These are phyloP conservation scores for Heimioporus retisporus DNA, from an alignment of 1,284 basidiomycete genomes.

Conservation along the genomic window DNA sequence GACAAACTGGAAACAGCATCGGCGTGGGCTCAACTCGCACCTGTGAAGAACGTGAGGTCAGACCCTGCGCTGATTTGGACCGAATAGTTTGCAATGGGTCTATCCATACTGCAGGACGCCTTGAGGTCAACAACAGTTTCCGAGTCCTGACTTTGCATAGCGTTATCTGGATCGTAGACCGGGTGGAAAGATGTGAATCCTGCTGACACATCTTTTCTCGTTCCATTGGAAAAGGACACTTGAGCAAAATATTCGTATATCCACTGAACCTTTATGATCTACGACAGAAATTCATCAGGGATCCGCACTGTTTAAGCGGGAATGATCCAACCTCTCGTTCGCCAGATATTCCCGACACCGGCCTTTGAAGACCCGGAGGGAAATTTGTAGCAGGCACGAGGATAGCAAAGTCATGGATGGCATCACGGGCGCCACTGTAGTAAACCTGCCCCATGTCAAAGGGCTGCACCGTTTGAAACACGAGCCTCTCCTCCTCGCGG, in stretches of 20 bases:
- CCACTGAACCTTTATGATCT: slow-evolving; percentile 9
- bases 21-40: neutral
- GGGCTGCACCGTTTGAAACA: slow-evolving; percentile 24
- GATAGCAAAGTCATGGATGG: slow-evolving; percentile 21
- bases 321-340: neutral
- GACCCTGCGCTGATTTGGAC: slow-evolving; percentile 10
- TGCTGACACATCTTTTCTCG: slow-evolving; percentile 21
- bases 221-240: slow-evolving; percentile 26
- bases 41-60: slow-evolving; percentile 10
- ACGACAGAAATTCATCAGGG: no score
- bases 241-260: slow-evolving; percentile 32
- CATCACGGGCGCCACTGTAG: slow-evolving; percentile 9
- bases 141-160: neutral
- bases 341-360: no score
- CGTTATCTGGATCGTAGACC: neutral
- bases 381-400: slow-evolving; percentile 25
- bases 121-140: slow-evolving; percentile 3
- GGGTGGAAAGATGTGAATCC: slow-evolving; percentile 28
- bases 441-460: neutral
- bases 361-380: slow-evolving; percentile 11
- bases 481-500: slow-evolving; percentile 28
- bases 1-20: no score
- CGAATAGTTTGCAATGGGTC: slow-evolving; percentile 6
- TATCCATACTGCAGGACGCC: no score
- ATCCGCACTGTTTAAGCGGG: no score